A percentile compares a stretch with the other conserved stretches of the same genome.
Evolutionary conservation across 352 stramenopile genomes (phyloP).

Genomic region (Blastocystis sp.): DNA sequence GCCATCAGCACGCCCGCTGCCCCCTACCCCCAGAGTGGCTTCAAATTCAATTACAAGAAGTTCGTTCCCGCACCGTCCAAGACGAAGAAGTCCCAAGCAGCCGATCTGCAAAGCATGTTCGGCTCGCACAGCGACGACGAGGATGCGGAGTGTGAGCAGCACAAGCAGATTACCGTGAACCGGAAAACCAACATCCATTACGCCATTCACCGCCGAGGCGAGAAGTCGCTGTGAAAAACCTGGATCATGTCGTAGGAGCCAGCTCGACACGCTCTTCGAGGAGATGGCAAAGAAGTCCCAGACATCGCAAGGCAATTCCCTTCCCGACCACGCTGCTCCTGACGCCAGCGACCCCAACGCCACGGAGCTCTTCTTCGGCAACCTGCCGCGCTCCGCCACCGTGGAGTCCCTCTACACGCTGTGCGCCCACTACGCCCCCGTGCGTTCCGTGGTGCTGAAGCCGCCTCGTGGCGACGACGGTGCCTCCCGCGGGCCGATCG

Average conservation of each 20-base stretch:
- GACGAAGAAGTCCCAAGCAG: slow-evolving; percentile 1
- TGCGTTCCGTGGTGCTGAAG: slow-evolving; percentile 12
- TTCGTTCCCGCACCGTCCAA: slow-evolving; percentile 5
- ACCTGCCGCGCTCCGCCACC: slow-evolving; percentile 20
- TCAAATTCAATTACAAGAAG: slow-evolving; percentile 24
- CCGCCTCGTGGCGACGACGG: not conserved
- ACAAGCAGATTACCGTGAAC: slow-evolving; percentile 50
- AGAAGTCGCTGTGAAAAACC: slow-evolving; percentile 23
- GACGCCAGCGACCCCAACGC: not conserved
- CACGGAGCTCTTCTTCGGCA: slow-evolving; percentile 43
- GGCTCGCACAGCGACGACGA: slow-evolving; percentile 57
- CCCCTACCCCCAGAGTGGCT: not conserved
- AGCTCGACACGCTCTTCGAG: slow-evolving; percentile 56
- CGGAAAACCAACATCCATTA: slow-evolving; percentile 66
- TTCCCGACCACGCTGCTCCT: not conserved
- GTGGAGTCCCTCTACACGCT: slow-evolving; percentile 43
- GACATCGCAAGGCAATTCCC: not conserved
- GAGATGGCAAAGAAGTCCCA: slow-evolving; percentile 29
- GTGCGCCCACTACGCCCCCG: slow-evolving; percentile 48
- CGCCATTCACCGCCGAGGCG: slow-evolving; percentile 25
- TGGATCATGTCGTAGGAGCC: slow-evolving; percentile 14
- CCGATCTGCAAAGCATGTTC: slow-evolving; percentile 47
- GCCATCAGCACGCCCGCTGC: not conserved
- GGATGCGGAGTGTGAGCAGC: not conserved
- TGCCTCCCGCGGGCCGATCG: not conserved